Evolutionary conservation across 768 basidiomycete genomes (phyloP).

Genomic region (Suillus placidus): DNA sequence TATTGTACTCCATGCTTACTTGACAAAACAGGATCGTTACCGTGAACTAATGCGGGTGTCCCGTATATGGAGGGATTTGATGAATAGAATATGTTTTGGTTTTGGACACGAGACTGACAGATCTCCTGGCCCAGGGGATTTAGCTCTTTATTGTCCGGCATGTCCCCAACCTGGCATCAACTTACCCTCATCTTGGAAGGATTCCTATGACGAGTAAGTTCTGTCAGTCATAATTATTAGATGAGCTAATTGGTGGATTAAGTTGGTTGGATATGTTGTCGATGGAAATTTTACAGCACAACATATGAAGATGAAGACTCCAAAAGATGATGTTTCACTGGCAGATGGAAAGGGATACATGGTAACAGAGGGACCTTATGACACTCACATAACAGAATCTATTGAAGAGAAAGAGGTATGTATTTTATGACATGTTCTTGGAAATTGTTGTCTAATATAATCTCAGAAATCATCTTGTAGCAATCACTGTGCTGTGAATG

Average conservation of each 20-base stretch:
- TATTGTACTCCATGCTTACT: not conserved
- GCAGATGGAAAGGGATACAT: conserved; percentile 16
- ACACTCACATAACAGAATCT: not conserved
- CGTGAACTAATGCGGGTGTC: conserved; percentile 8
- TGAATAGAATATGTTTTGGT: not conserved
- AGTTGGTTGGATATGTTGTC: conserved; percentile 7
- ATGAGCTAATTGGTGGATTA: too few species aligned
- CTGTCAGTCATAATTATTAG: not conserved
- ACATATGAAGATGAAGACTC: conserved; percentile 17
- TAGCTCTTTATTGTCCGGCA: conserved; percentile 6
- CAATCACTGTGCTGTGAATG: conserved; percentile 23
- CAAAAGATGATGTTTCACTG: conserved; percentile 21
- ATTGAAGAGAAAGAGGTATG: not conserved
- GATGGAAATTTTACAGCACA: conserved; percentile 11
- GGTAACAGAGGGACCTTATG: not conserved
- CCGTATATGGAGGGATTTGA: conserved; percentile 7
- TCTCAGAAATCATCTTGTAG: conserved; percentile 19
- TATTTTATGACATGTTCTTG: not conserved
- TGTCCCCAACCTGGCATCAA: conserved; percentile 14
- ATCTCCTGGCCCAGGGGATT: not conserved
- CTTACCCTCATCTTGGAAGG: conserved; percentile 10
- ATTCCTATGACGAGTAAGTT: not conserved
- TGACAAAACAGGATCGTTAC: conserved; percentile 9
- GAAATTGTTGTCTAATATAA: too few species aligned
- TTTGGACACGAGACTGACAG: not conserved